Evolutionary conservation across 1,139 yeast species (phyloP).

Genomic region (Pichia sp.): DNA sequence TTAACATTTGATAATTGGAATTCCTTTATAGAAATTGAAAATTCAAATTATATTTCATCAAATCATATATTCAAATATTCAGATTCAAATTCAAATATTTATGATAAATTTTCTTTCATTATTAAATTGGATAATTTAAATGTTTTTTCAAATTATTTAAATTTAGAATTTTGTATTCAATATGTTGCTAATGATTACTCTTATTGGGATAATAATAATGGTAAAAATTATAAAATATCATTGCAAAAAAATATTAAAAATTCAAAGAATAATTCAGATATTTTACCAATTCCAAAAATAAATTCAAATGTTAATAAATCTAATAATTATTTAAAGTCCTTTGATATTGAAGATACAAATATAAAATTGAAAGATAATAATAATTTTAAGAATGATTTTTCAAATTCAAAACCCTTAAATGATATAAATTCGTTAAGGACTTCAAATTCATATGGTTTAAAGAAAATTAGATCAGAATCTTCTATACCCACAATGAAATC

Average conservation of each 20-base stretch:
- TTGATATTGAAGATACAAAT: slow-evolving; percentile 24
- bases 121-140: slow-evolving; percentile 32
- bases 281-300: no score
- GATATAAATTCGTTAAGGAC: slow-evolving; percentile 16
- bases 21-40: slow-evolving; percentile 36
- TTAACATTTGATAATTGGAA: slow-evolving; percentile 71
- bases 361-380: slow-evolving; percentile 25
- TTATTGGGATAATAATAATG: slow-evolving; percentile 72
- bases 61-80: slow-evolving; percentile 30
- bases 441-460: slow-evolving; percentile 23
- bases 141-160: slow-evolving; percentile 30
- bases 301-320: not conserved
- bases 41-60: slow-evolving; percentile 30
- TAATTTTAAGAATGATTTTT: slow-evolving; percentile 19
- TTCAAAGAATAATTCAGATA: no score
- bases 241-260: not conserved
- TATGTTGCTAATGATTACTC: slow-evolving; percentile 45
- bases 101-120: slow-evolving; percentile 43
- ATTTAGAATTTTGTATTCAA: slow-evolving; percentile 51
- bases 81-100: slow-evolving; percentile 17
- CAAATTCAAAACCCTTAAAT: slow-evolving; percentile 13
- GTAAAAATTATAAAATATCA: slow-evolving; percentile 49
- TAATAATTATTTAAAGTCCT: not conserved
- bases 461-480: slow-evolving; percentile 28
- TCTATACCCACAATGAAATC: slow-evolving; percentile 19